phyloP scores from a whole-genome alignment of 495 filamentous ascomycete genomes.

The Lepidopterella palustris region DNA sequence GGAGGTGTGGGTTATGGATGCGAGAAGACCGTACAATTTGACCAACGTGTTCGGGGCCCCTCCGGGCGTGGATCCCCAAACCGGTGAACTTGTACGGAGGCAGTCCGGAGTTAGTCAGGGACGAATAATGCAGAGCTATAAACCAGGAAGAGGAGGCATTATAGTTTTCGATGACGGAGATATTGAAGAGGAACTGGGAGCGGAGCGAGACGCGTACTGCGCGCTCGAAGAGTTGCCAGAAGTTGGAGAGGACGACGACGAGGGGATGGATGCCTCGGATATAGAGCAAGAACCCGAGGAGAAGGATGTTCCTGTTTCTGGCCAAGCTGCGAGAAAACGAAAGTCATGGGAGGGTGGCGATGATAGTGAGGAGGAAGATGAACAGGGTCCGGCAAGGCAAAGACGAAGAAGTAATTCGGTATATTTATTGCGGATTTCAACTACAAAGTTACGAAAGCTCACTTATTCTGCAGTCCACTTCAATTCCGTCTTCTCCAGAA shows the following conservation, averaged over 20 bases:
- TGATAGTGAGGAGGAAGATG: slow-evolving; percentile 57
- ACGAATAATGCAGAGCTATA: slow-evolving; percentile 61
- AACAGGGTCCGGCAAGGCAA: slow-evolving; percentile 64
- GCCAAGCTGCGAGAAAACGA: slow-evolving; percentile 54
- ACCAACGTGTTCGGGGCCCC: slow-evolving; percentile 72
- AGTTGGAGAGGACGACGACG: slow-evolving; percentile 61
- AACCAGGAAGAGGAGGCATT: slow-evolving; percentile 72
- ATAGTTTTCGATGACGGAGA: slow-evolving; percentile 95
- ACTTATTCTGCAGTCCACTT: slow-evolving; percentile 50
- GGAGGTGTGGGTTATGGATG: slow-evolving; percentile 91
- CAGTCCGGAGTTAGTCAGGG: slow-evolving; percentile 54
- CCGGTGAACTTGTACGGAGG: slow-evolving; percentile 39
- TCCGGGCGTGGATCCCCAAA: slow-evolving; percentile 4
- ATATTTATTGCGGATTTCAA: slow-evolving; percentile 33
- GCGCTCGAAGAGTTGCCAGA: slow-evolving; percentile 85
- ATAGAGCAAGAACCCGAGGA: slow-evolving; percentile 20
- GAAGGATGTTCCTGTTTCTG: slow-evolving; percentile 15
- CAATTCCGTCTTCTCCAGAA: slow-evolving; percentile 43
- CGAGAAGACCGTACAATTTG: slow-evolving; percentile 89
- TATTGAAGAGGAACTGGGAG: slow-evolving; percentile 75
- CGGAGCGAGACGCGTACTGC: slow-evolving; percentile 73
- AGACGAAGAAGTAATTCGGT: slow-evolving; percentile 83
- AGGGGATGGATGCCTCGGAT: slow-evolving; percentile 36
- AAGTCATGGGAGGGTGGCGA: slow-evolving; percentile 77
- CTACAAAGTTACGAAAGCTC: neutral